Evolutionary conservation across 2,329 filamentous ascomycete genomes (phyloP), one percentile per base, ranked within the genome.

Genomic region (Penicillium digitatum): DNA sequence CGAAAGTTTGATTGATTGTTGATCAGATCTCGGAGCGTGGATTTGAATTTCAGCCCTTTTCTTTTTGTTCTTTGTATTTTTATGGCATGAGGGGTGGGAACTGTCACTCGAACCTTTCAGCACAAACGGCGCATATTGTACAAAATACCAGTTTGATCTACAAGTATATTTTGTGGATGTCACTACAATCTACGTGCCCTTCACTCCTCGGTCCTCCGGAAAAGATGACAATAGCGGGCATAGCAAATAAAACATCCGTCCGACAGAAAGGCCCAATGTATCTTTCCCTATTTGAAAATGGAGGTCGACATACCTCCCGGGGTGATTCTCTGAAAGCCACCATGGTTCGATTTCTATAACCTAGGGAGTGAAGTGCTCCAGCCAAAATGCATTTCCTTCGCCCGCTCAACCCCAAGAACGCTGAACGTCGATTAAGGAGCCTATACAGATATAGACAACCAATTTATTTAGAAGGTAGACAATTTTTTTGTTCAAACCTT

Each of bases 91-190:
- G 62, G 45, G 58, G 62, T 48, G 38, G 59, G 58, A 52, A 64
- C 49, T 55, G 61, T 52, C 48, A 56, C 48, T 56, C 56, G 56
- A 56, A 49, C 59, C 54, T 62, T 48, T 57, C 57, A 67, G 68
- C 69, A 71, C 67, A 54, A 62, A 62, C 58, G 70, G 70, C 70
- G 69, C 62, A 71, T 63, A 61, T 61, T 67, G 62, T 65, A 63
- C 55, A 63, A 61, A 59, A 60, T 52, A 59, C 45, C 54, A 62
- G 56, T 59, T 57, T 58, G 53, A 55, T 63, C 48, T 56, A 54
- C 32, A 51, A 24, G 34, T 50, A 27, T 42, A 20, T 48, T 39
- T 43, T 34, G 43, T 43, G 48, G 37, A 29, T 34, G 27, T 50
- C 10, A 42, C 38, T 26, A 34, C 20, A 44, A 14, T 18, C 26